Base-by-base conservation (phyloP, 805 yeast genomes). In the Wickerhamiella shivajii region DNA sequence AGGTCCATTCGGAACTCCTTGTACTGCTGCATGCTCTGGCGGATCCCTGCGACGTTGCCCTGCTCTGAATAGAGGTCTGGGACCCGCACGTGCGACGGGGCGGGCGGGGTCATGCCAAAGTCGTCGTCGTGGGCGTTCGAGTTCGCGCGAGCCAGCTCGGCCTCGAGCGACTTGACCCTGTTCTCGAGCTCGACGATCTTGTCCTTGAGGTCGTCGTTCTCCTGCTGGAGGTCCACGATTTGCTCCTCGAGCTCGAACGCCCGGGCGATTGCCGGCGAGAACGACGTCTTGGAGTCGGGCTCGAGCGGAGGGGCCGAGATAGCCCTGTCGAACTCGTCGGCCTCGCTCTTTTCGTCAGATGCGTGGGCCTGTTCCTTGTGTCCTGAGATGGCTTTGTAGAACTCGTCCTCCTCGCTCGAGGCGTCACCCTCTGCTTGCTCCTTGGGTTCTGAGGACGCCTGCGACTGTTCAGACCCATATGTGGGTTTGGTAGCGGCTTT, bases 1-100 rank as follows among this genome's bases (percentile, higher is more conserved):
- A 85, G 79, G 48, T 85, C 94, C 3, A 83, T 67, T 48, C 77
- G 81, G 84, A 85, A 85, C 31, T 70, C 73, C 43, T 72, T 74
- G 92, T 92, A 85, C 43, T 70, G 71, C 49, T 64, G 61, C 43
- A 85, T 55, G 28, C 67, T 62, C 35, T 71, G 74, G 8, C 45
- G 37, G 21, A 44, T 42, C 16, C 42, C 44, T 41, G 66, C 61
- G 42, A 70, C 63, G 44, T 71, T 73, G 9, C 66, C 65, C 5
- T 71, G 67, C 40, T 68, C 69, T 19, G 66, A 49, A 33, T 62
- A 61, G 16, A 56, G 42, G 19, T 55, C 60, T 12, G 55, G 53
- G 11, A 29, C 30, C 48, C 53, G 29, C 47, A 50, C 19, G 56
- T 33, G 8, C 23, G 21, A 6, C 24, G 29, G 27, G 27, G 9